A percentile compares a stretch with the other conserved stretches of the same genome.
Conservation (phyloP, 306 rosid species). For the Vicia villosa region DNA sequence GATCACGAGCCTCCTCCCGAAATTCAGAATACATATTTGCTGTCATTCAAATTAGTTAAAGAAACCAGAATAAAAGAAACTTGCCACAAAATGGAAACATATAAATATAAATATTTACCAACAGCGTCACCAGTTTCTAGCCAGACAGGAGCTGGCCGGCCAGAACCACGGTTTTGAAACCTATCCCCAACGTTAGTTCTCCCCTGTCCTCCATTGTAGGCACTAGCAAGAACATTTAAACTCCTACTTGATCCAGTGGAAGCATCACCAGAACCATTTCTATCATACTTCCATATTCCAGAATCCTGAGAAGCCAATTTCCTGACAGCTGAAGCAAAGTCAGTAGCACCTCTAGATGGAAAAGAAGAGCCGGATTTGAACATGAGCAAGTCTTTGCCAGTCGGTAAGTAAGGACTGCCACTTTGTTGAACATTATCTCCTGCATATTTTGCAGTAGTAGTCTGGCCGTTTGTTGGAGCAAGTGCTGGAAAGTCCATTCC, state of each 20-base stretch:
- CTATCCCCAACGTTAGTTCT: constrained; percentile 66
- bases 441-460: constrained; percentile 55
- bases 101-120: constrained; percentile 73
- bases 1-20: constrained; percentile 98
- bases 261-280: constrained; percentile 68
- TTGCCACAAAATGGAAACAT: constrained; percentile 41
- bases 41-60: constrained; percentile 68
- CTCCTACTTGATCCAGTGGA: constrained; percentile 85
- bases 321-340: constrained; percentile 93
- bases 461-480: constrained; percentile 56
- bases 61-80: constrained; percentile 41
- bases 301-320: constrained; percentile 92
- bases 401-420: constrained; percentile 55
- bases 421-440: constrained; percentile 76
- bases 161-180: constrained; percentile 68
- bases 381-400: constrained; percentile 76
- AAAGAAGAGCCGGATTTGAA: constrained; percentile 71
- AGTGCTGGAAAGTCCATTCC: constrained; percentile 92
- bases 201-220: constrained; percentile 68
- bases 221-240: constrained; percentile 63
- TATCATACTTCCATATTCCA: constrained; percentile 87
- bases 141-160: constrained; percentile 85
- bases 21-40: constrained; percentile 89
- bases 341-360: constrained; percentile 75
- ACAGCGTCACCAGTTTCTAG: constrained; percentile 97